Base-by-base conservation (phyloP, 2,329 filamentous ascomycete species). In the Emergomyces africanus region DNA sequence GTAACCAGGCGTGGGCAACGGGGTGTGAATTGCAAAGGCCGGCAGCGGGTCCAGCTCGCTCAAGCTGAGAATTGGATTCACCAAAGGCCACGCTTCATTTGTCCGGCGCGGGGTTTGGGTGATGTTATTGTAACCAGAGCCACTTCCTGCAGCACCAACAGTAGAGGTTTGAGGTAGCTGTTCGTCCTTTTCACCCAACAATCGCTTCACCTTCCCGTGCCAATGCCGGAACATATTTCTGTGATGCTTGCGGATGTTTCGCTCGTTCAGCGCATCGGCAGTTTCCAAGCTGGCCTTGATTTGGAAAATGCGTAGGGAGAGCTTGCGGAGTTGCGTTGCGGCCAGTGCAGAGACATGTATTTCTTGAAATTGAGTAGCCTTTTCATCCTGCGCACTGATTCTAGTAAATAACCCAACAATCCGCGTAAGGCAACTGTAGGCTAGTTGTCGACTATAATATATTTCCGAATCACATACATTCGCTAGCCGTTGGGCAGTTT, bases 261-360 rank as follows among this genome's bases (percentile, higher is more conserved):
- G 72, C 20, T 78, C 74, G 55, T 74, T 72, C 62, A 84, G 71
- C 6, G 80, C 79, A 41, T 78, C 72, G 0, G 81, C 80, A 46
- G 75, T 81, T 59, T 83, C 77, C 10, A 74, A 68, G 28, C 75
- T 75, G 57, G 77, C 77, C 28, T 74, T 73, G 4, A 81, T 70
- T 46, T 82, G 80, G 70, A 84, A 84, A 1, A 81, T 71, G 8
- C 77, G 77, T 70, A 83, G 79, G 57, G 80, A 81, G n/a, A 84
- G 70, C 64, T 78, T 81, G 66, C 80, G 81, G 59, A 84, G 70
- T 28, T 74, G 75, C 15, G 70, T 71, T 12, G 74, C 73, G 15
- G 80, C 77, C 3, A 76, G 69, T 28, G 75, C 70, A 14, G 79
- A 74, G 4, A 77, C 70, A 48, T 76, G 77, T 60, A 79, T 72